A percentile compares a stretch with the other conserved stretches of the same genome.
Conservation (phyloP, 345 rosid species). For the Lepidium sativum region DNA sequence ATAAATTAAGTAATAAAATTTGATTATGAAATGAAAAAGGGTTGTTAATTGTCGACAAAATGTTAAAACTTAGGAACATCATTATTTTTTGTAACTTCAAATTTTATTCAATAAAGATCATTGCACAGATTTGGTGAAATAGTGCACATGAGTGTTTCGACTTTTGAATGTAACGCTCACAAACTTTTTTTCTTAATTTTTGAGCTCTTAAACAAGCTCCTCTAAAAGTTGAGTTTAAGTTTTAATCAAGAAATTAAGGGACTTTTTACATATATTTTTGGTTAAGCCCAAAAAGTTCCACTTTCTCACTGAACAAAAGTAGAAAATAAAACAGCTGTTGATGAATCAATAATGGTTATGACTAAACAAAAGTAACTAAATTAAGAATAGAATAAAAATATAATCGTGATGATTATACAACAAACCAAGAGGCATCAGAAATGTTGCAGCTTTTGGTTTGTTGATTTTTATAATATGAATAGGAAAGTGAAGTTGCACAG, state of each 20-base stretch:
- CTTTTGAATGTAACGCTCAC: too few species aligned
- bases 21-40: not conserved
- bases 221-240: too few species aligned
- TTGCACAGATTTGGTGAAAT: too few species aligned
- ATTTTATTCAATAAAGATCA: too few species aligned
- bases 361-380: constrained; percentile 11
- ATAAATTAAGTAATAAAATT: too few species aligned
- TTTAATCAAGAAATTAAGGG: not conserved
- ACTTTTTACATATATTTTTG: not conserved
- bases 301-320: not conserved
- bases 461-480: not conserved
- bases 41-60: too few species aligned
- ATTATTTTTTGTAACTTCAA: too few species aligned
- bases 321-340: constrained; percentile 9
- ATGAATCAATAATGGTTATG: not conserved
- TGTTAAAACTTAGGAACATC: not conserved
- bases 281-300: not conserved
- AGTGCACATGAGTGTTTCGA: too few species aligned
- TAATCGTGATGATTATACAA: constrained; percentile 5
- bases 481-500: constrained; percentile 16
- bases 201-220: too few species aligned
- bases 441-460: constrained; percentile 20
- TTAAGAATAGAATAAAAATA: constrained; percentile 13
- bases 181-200: too few species aligned
- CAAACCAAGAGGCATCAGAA: constrained; percentile 16